Evolutionary conservation across 1,284 basidiomycete genomes (phyloP).

Genomic region (Apiotrichum porosum): DNA sequence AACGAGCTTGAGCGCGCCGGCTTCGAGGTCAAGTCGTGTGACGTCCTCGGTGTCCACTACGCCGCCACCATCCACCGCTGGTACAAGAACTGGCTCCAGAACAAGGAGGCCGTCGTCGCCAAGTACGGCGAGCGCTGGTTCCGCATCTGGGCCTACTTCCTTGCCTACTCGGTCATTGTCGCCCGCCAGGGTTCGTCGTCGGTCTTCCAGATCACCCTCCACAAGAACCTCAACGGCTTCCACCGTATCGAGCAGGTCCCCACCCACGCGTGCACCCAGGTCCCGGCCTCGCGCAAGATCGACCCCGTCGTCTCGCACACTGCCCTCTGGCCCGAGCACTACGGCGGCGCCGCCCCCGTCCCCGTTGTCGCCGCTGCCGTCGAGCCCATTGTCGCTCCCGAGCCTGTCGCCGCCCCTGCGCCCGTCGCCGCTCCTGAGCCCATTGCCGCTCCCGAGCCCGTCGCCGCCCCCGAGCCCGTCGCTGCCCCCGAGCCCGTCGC

Average conservation of each 20-base stretch:
- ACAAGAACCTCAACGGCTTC: slow-evolving; percentile 96
- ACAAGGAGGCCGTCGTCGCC: slow-evolving; percentile 80
- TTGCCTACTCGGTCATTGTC: slow-evolving; percentile 60
- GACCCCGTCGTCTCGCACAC: slow-evolving; percentile 33
- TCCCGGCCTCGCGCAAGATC: slow-evolving; percentile 15
- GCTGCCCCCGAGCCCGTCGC: background rate
- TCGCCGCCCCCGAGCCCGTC: background rate
- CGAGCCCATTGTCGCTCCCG: background rate
- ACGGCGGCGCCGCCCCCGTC: slow-evolving; percentile 3
- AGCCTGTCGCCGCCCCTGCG: background rate
- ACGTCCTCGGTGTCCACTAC: slow-evolving; percentile 96
- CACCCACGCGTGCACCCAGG: slow-evolving; percentile 56
- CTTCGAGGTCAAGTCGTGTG: slow-evolving; percentile 93
- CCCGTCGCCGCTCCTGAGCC: background rate
- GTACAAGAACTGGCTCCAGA: slow-evolving; percentile 92
- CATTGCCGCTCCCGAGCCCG: background rate
- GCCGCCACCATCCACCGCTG: slow-evolving; percentile 87
- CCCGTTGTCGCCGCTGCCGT: background rate
- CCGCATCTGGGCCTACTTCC: slow-evolving; percentile 85
- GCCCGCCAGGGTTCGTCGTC: slow-evolving; percentile 75
- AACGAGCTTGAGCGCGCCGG: slow-evolving; percentile 75
- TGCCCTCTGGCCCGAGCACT: slow-evolving; percentile 29
- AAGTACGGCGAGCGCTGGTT: slow-evolving; percentile 91
- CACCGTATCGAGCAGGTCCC: slow-evolving; percentile 73
- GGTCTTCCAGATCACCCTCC: slow-evolving; percentile 91